These are phyloP conservation scores for Poa annua DNA, from an alignment of 176 grass and related monocot species.

Conservation along the genomic window DNA sequence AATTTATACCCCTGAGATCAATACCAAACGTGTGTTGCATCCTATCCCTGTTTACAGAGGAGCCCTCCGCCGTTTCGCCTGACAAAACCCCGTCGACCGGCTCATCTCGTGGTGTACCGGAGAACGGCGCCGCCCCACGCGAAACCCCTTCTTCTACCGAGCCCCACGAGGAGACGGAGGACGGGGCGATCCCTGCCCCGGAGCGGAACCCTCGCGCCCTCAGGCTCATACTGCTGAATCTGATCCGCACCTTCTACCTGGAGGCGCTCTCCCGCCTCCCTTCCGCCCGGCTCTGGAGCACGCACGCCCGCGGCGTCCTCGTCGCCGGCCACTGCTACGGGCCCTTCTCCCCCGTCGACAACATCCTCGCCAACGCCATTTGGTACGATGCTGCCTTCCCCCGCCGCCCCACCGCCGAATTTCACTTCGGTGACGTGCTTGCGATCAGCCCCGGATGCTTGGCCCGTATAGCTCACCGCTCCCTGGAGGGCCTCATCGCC, in stretches of 20 bases:
- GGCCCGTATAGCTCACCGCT: constrained; percentile 1
- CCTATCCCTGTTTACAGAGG: too few species aligned
- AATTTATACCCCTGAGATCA: too few species aligned
- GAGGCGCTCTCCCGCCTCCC: background rate
- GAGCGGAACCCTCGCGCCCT: background rate
- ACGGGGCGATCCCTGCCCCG: background rate
- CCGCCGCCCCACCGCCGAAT: background rate
- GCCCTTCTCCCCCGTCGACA: constrained; percentile 12
- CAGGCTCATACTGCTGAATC: background rate
- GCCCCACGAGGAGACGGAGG: background rate
- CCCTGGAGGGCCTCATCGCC: constrained; percentile 28
- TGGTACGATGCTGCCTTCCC: constrained; percentile 34
- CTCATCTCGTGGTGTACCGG: too few species aligned
- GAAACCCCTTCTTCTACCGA: background rate
- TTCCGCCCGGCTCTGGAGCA: background rate
- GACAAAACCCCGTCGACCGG: too few species aligned
- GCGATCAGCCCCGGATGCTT: background rate
- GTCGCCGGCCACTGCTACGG: constrained; percentile 20
- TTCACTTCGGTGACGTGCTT: background rate
- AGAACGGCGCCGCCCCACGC: too few species aligned
- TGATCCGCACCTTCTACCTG: constrained; percentile 7
- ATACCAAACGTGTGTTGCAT: too few species aligned
- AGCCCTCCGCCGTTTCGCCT: background rate
- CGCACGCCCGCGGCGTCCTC: background rate
- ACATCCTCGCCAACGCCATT: constrained; percentile 29